Evolutionary conservation across 352 stramenopile genomes (phyloP).

Genomic region (Globisporangium irregulare): DNA sequence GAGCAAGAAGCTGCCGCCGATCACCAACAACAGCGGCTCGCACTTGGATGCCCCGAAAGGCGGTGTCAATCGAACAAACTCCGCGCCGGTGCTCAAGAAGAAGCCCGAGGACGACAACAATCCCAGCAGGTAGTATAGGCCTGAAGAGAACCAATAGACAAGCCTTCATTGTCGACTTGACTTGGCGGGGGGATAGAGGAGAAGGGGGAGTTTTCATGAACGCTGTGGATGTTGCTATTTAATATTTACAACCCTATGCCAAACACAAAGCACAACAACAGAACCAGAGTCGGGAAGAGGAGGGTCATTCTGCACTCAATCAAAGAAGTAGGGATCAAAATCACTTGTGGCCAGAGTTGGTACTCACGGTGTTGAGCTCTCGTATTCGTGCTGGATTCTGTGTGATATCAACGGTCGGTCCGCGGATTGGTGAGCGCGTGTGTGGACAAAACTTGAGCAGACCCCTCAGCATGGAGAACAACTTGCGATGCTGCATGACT

Average conservation of each 20-base stretch:
- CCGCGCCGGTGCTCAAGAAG: conserved; percentile 64
- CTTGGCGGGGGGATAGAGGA: not conserved
- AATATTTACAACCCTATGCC: conserved; percentile 3
- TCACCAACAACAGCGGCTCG: conserved; percentile 22
- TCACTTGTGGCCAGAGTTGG: not conserved
- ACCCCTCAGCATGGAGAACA: too few relatives aligned
- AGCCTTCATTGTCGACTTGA: not conserved
- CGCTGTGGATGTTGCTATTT: conserved; percentile 4
- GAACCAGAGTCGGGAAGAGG: not conserved
- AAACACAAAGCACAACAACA: not conserved
- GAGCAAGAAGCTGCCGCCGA: conserved; percentile 69
- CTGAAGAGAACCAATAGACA: not conserved
- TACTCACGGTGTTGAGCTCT: not conserved
- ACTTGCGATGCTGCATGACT: not conserved
- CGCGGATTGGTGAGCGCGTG: not conserved
- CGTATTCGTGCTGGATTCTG: not conserved
- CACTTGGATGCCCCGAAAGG: conserved; percentile 19
- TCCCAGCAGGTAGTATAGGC: not conserved
- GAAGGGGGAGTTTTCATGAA: not conserved
- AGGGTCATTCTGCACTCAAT: not conserved
- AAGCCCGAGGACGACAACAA: conserved; percentile 26
- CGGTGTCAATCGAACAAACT: conserved; percentile 51
- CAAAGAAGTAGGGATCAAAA: not conserved
- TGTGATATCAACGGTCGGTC: not conserved
- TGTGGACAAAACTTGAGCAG: not conserved